Evolutionary conservation across 2,329 filamentous ascomycete genomes (phyloP), one percentile per base, ranked within the genome.

Genomic region (Paradendryphiella salina): DNA sequence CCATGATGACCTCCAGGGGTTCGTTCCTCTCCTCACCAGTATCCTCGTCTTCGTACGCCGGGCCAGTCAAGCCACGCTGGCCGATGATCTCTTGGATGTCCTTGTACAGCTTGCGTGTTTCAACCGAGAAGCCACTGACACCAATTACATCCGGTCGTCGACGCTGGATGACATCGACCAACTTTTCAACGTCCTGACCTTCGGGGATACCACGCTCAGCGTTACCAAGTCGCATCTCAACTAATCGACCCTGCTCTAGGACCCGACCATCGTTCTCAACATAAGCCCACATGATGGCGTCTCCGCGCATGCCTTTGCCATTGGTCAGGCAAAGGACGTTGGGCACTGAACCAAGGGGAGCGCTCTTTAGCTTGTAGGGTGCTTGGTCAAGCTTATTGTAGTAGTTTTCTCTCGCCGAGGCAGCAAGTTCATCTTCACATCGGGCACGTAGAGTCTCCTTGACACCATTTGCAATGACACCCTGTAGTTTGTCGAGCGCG

Each of bases 351-450:
- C 94, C 94, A 32, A 96, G 79, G 15, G 91, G 83, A 83, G 96
- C 90, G 8, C 91, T 92, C 74, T 93, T 92, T 4, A 94, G 92
- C 73, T 96, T 96, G 76, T 92, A 96, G 0, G 94, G 94, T 7
- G 94, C 92, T 74, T 99, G 94, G 66, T 99, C 94, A 18, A 99
- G 84, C 70, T 91, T 89, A 73, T 88, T 87, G 35, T 87, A 88
- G 73, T 94, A 97, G 55, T 91, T 89, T 61, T 96, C 90, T 43
- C 94, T 88, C 65, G 92, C 96, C 46, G 86, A 83, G 65, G 87
- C 89, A n/a, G 92, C 85, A 41, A 99, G 85, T 65, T 91, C 87
- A 64, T 96, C 92, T 73, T 99, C 93, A 67, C 94, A 99, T 61
- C 93, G 91, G 7, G 91, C 93, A 62, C 46, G 89, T 59, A 99